These are phyloP conservation scores for Bisporella sp. DNA, from an alignment of 2,329 filamentous ascomycete genomes.

Conservation along the genomic window DNA sequence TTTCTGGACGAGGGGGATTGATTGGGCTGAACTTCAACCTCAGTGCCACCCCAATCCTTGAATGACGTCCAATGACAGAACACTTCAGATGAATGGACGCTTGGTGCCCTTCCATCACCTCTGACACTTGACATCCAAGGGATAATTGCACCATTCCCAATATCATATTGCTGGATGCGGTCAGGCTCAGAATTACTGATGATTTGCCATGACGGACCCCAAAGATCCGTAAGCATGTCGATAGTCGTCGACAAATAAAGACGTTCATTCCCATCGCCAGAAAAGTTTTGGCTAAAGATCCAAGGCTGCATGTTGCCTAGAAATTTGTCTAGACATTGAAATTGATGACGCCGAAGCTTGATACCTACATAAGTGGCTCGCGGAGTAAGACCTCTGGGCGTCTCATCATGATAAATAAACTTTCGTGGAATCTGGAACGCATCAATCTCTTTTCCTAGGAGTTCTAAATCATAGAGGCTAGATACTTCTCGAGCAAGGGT, in stretches of 20 bases:
- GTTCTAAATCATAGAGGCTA: slow-evolving; percentile 1
- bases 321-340: slow-evolving; percentile 5
- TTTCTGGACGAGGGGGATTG: not conserved
- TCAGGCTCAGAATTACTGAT: not conserved
- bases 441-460: not conserved
- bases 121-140: too few relatives aligned
- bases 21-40: not conserved
- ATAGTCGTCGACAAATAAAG: slow-evolving; percentile 3
- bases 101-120: not conserved
- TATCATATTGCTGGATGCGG: slow-evolving; percentile 9
- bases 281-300: slow-evolving; percentile 1
- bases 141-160: slow-evolving; percentile 12
- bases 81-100: not conserved
- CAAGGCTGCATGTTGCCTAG: slow-evolving; percentile 1
- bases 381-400: not conserved
- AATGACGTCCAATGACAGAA: slow-evolving; percentile 8
- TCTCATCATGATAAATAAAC: not conserved
- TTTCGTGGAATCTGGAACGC: not conserved
- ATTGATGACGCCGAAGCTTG: not conserved
- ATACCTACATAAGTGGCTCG: not conserved
- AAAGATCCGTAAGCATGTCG: slow-evolving; percentile 7
- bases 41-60: slow-evolving; percentile 1
- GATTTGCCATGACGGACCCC: slow-evolving; percentile 9
- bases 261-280: not conserved
- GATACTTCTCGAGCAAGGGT: not conserved